Conservation (phyloP, 441 rosid species). For the Heliophila coronopifolia region DNA sequence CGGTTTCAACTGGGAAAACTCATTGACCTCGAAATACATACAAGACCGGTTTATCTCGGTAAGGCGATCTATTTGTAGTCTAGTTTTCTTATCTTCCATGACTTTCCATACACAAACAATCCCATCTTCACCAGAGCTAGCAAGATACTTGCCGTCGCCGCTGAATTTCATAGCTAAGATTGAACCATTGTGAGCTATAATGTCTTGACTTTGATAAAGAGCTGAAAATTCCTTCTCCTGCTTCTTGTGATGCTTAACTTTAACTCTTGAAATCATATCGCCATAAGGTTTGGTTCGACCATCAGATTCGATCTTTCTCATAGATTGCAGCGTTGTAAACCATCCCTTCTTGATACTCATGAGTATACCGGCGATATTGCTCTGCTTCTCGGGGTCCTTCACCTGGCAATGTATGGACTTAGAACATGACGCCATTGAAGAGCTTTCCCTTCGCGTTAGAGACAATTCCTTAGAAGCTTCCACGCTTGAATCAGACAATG, state of each 20-base stretch:
- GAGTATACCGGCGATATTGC: constrained; percentile 14
- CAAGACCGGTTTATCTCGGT: constrained; percentile 53
- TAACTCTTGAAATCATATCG: constrained; percentile 43
- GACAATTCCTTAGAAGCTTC: constrained; percentile 35
- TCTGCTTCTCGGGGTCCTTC: constrained; percentile 32
- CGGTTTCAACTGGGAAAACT: constrained; percentile 52
- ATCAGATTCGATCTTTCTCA: constrained; percentile 36
- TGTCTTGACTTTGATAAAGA: constrained; percentile 51
- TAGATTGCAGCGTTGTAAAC: constrained; percentile 49
- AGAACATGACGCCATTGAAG: constrained; percentile 35
- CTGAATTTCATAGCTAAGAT: constrained; percentile 66
- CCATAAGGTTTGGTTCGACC: constrained; percentile 29
- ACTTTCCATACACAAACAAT: constrained; percentile 61
- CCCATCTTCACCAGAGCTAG: constrained; percentile 63
- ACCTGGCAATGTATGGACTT: constrained; percentile 28
- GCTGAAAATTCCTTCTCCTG: constrained; percentile 57
- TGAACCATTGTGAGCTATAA: constrained; percentile 56
- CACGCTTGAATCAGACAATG: constrained; percentile 32
- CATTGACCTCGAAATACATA: constrained; percentile 54
- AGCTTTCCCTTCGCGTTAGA: constrained; percentile 31
- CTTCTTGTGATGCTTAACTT: constrained; percentile 51
- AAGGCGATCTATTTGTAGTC: constrained; percentile 36
- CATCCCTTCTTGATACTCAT: constrained; percentile 52
- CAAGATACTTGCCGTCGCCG: constrained; percentile 59
- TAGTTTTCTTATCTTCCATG: constrained; percentile 43